Conservation (phyloP, 768 basidiomycete genomes). For the Lactarius evosmus region DNA sequence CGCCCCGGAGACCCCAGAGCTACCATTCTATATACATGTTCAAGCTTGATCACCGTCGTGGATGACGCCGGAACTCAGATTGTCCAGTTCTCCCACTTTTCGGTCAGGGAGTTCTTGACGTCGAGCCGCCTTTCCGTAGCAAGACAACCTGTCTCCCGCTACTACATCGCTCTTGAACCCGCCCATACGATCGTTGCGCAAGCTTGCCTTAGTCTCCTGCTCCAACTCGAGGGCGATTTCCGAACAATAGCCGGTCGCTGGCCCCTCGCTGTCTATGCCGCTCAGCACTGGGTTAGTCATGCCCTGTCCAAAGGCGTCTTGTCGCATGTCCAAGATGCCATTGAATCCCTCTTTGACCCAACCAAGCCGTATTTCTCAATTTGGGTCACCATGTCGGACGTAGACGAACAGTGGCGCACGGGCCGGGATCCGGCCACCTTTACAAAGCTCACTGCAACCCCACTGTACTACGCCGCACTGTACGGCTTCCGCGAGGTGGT, state of each 20-base stretch:
- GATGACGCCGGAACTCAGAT: neutral
- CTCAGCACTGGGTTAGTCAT: conserved; percentile 7
- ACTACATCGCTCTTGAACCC: neutral
- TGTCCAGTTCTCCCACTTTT: neutral
- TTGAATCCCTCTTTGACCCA: neutral
- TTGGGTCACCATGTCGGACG: neutral
- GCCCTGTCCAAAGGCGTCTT: neutral
- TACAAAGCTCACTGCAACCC: neutral
- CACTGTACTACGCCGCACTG: neutral
- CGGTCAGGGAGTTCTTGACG: conserved; percentile 2
- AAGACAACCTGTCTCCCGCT: neutral
- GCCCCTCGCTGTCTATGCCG: neutral
- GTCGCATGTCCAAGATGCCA: neutral
- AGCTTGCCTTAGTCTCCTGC: neutral
- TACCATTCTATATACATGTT: neutral
- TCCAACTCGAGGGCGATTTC: neutral
- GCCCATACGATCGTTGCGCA: neutral
- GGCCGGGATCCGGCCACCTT: no score
- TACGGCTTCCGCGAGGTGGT: neutral
- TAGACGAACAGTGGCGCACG: neutral
- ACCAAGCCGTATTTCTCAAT: neutral
- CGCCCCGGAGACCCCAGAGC: neutral
- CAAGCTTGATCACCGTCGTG: conserved; percentile 4
- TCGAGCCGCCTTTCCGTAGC: neutral
- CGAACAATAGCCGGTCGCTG: neutral